These are phyloP conservation scores for Apiotrichum akiyoshidainum DNA, from an alignment of 1,284 basidiomycete species.

Conservation along the genomic window DNA sequence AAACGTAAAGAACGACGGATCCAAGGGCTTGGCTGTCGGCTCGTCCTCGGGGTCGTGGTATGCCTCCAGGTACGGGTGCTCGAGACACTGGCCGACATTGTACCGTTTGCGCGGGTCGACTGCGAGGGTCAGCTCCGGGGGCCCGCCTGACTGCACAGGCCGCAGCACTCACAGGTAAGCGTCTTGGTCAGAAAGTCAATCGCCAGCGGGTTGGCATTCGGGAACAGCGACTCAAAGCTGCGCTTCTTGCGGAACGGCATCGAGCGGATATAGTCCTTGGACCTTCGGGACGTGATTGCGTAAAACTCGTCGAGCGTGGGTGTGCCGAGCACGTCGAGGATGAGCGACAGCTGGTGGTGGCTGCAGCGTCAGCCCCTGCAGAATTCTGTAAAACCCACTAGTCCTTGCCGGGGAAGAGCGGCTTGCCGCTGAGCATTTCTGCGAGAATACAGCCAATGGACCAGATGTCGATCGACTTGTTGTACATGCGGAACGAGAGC, in stretches of 20 bases:
- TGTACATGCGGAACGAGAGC: conserved; percentile 95
- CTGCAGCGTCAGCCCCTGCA: conserved; percentile 35
- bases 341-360: conserved; percentile 88
- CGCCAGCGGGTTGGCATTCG: conserved; percentile 78
- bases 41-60: conserved; percentile 88
- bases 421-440: conserved; percentile 91
- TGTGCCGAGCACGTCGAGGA: conserved; percentile 88
- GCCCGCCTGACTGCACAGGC: background rate
- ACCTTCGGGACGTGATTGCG: conserved; percentile 77
- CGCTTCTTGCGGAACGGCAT: conserved; percentile 81
- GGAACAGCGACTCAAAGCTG: conserved; percentile 74
- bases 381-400: conserved; percentile 54
- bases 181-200: conserved; percentile 90
- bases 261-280: conserved; percentile 83
- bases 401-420: conserved; percentile 92
- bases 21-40: conserved; percentile 82
- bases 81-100: conserved; percentile 82
- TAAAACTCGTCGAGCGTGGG: conserved; percentile 88
- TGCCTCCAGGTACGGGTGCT: conserved; percentile 86
- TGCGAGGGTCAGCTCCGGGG: conserved; percentile 35
- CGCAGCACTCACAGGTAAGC: conserved; percentile 63
- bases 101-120: conserved; percentile 92
- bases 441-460: conserved; percentile 95
- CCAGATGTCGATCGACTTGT: conserved; percentile 91
- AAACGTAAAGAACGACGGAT: conserved; percentile 90